Conservation (phyloP, 352 stramenopile species). For the Thalassiosira mediterranea region DNA sequence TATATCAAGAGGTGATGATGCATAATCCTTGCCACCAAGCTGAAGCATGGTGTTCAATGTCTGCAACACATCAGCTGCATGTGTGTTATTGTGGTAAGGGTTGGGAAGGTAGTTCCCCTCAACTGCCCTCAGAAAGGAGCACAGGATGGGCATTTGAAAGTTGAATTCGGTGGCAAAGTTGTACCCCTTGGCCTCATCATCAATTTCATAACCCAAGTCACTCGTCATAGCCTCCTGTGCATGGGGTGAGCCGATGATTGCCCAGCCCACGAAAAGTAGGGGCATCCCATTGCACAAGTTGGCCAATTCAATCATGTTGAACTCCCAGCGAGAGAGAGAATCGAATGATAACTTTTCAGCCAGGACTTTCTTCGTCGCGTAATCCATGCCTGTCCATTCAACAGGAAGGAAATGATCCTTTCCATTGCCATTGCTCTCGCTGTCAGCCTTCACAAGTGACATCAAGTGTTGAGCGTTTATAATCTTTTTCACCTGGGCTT, state of each 20-base stretch:
- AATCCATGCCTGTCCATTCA: constrained; percentile 42
- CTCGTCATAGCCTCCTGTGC: constrained; percentile 44
- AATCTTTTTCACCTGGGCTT: constrained; percentile 37
- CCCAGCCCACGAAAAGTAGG: constrained; percentile 52
- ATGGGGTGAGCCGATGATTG: constrained; percentile 53
- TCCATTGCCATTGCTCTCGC: background rate
- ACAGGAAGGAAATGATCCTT: constrained; percentile 44
- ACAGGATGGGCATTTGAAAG: constrained; percentile 49
- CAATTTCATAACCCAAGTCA: constrained; percentile 29
- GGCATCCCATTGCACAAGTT: constrained; percentile 41
- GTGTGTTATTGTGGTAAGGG: constrained; percentile 71
- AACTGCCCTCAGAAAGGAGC: constrained; percentile 58
- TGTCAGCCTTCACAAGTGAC: background rate
- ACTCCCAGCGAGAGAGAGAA: constrained; percentile 44
- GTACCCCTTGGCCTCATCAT: constrained; percentile 29
- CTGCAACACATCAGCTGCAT: constrained; percentile 64
- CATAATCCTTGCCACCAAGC: constrained; percentile 45
- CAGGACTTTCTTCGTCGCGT: constrained; percentile 28
- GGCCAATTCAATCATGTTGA: constrained; percentile 45
- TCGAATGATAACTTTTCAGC: constrained; percentile 50
- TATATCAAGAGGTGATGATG: constrained; percentile 41
- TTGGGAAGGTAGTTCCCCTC: constrained; percentile 61
- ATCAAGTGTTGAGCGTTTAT: constrained; percentile 37
- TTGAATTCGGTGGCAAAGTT: constrained; percentile 50
- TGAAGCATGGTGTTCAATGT: constrained; percentile 61